Evolutionary conservation across 768 basidiomycete genomes (phyloP), one percentile per base, ranked within the genome.

Genomic region (Mycena maculata): DNA sequence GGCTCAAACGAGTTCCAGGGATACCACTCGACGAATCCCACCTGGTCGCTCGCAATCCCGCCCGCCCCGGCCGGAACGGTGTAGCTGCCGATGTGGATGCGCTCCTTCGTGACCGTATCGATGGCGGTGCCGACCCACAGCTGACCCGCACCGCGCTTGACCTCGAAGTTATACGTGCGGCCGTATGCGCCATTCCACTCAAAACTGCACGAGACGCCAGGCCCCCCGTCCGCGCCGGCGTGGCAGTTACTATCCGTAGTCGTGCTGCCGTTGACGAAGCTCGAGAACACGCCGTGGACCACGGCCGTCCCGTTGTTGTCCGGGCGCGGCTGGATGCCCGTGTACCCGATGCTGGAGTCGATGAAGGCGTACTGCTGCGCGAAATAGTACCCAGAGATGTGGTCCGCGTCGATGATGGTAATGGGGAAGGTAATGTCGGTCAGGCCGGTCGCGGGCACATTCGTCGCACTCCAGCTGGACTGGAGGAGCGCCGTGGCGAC

Each of bases 361-460:
- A 44, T 20, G 33, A 69, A 69, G 18, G 5, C 18, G 42, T 60
- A 69, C 20, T 69, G 67, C 42, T 69, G 63, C 4, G 67, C 67
- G 45, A 69, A 69, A 58, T 52, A 69, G 50, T 65, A 53, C 18
- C 67, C 67, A 15, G 63, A 65, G 49, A 53, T 50, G 63, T 69
- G 67, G 39, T 59, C 63, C 25, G 63, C 52, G 27, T 65, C 55
- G 15, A 60, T 48, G 42, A 69, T 69, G 31, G 67, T 59, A 20
- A 69, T 4, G 16, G 67, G 63, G 44, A 69, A 69, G 9, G 63
- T 65, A 50, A 69, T 69, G 58, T 64, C 58, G 20, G 48, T 36
- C 18, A 69, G 67, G 2, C 67, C 67, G 31, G 25, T 4, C n/a
- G 20, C 0, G 49, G 67, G 67, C 15, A 65, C 67, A 39, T 69